Evolutionary conservation across 192 early-diverging fungal genomes (phyloP), one percentile per base, ranked within the genome.

Genomic region (Endogone sp.): DNA sequence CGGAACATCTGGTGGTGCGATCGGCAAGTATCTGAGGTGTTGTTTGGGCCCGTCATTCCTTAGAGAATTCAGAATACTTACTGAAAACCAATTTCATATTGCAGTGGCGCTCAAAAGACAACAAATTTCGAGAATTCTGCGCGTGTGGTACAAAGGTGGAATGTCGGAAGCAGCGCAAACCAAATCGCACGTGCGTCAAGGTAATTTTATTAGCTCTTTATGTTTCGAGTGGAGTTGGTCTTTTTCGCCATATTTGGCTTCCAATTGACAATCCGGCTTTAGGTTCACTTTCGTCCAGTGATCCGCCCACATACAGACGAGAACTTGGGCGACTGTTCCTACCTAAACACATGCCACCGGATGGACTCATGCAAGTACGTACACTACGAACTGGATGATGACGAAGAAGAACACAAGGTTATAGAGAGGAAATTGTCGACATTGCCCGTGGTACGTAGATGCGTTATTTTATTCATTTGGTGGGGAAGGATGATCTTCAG

Each of bases 321-420:
- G 9, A 55, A 70, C 21, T 74, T 87, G 54, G 87, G 87, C 8
- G 87, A 88, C 76, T 88, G 87, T 73, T 87, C 85, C 9, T 88
- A 88, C 70, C 74, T 88, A 27, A 89, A 89, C 61, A 89, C 87
- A 9, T 89, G 87, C 70, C 84, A 88, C 66, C 62, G 84, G 11
- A 84, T 86, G 76, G 84, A 85, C 9, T 74, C 79, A 22, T 89
- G 87, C 75, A 85, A 87, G 57, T 89, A 85, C 59, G 71, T 88
- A 25, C 87, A 89, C 62, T 89, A 89, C 67, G 81, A 84, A 37
- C 70, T 87, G 16, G 87, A 89, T 59, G 67, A 65, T 58, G 65
- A 68, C 26, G 67, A 55, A 3, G 32, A 68, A 13, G 49, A 72
- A 29, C 30, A 54, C 37, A 49, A 49, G 37, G 37, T 49, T 49